These are phyloP conservation scores for Chlamydomonas reinhardtii DNA, from an alignment of 163 green algal species.

Conservation along the genomic window DNA sequence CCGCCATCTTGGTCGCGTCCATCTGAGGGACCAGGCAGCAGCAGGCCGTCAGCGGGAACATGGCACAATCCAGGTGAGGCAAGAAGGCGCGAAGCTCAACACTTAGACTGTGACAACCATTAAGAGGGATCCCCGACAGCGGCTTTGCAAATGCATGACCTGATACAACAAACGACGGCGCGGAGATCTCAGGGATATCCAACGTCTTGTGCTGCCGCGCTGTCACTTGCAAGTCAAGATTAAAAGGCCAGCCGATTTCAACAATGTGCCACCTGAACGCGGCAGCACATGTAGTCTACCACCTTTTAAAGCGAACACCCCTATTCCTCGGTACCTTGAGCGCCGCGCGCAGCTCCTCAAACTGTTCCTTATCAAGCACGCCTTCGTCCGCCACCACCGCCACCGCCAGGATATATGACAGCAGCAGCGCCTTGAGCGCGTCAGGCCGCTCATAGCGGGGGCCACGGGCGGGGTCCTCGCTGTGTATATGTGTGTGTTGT, in stretches of 20 bases:
- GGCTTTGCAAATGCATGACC: no score
- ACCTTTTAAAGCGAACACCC: no score
- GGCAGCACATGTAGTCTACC: no score
- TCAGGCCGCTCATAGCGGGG: conserved; percentile 49
- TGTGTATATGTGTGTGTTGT: neutral
- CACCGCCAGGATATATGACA: conserved; percentile 67
- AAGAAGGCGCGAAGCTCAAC: neutral
- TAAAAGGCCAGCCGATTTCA: no score
- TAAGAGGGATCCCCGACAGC: no score
- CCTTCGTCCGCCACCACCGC: conserved; percentile 66
- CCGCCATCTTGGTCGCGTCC: neutral
- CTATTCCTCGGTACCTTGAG: conserved; percentile 68
- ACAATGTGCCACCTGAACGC: no score
- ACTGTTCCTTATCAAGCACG: conserved; percentile 53
- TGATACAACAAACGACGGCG: no score
- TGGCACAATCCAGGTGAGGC: neutral
- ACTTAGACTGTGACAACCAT: no score
- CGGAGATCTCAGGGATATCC: no score
- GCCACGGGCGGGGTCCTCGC: neutral
- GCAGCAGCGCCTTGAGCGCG: conserved; percentile 54
- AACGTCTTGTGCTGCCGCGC: no score
- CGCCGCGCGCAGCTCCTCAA: conserved; percentile 59
- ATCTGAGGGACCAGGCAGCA: neutral
- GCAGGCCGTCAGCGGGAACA: neutral
- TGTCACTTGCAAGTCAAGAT: no score